Percentiles rank a stretch among this genome's conserved stretches.
These are phyloP conservation scores for Hypsizygus marmoreus DNA, from an alignment of 768 basidiomycete species.

Conservation along the genomic window DNA sequence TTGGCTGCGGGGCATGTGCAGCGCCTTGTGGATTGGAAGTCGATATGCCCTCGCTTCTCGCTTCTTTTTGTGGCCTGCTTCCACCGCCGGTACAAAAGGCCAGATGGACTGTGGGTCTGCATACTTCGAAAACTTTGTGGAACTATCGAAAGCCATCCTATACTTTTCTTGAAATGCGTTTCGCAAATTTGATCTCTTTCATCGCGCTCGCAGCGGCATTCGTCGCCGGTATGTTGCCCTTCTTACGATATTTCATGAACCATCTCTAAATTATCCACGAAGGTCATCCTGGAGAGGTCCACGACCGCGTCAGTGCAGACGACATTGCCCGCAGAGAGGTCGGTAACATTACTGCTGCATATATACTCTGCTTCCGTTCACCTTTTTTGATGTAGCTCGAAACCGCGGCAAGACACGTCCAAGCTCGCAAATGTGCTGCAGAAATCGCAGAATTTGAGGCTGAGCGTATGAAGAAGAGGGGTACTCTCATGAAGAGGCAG, in stretches of 20 bases:
- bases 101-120: too few relatives aligned
- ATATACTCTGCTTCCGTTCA: background rate
- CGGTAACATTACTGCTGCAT: background rate
- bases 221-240: background rate
- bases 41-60: too few relatives aligned
- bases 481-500: conserved; percentile 7
- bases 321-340: conserved; percentile 7
- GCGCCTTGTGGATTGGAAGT: too few relatives aligned
- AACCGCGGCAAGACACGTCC: background rate
- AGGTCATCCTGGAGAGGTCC: conserved; percentile 10
- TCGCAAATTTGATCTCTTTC: conserved; percentile 1
- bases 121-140: background rate
- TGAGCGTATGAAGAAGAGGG: conserved; percentile 4
- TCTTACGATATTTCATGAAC: background rate
- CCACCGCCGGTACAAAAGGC: too few relatives aligned
- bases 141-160: background rate
- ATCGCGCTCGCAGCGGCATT: background rate
- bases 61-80: too few relatives aligned
- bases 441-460: conserved; percentile 7
- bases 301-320: background rate
- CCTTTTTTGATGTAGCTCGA: background rate
- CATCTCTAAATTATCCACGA: background rate
- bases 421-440: conserved; percentile 8
- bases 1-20: too few relatives aligned
- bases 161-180: conserved; percentile 1